Percentiles rank a stretch among this genome's conserved stretches.
phyloP scores from a whole-genome alignment of 495 filamentous ascomycete genomes.

The Tuber melanosporum region DNA sequence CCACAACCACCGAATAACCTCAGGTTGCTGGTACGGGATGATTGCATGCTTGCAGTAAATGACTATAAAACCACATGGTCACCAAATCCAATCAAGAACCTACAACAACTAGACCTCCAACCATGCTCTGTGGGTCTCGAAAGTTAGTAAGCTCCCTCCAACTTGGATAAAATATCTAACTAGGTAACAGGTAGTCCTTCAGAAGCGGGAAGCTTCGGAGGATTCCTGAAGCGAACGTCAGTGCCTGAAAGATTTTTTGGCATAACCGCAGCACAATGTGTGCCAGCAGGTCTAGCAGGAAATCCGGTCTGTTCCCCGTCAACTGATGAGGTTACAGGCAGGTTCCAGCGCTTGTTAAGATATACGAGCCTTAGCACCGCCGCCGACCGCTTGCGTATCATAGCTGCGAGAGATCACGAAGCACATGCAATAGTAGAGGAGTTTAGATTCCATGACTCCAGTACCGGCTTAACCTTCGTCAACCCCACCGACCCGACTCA shows the following conservation, averaged over 20 bases:
- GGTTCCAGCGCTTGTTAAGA: neutral
- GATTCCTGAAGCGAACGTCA: neutral
- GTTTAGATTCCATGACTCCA: neutral
- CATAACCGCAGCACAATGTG: neutral
- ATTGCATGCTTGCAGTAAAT: neutral
- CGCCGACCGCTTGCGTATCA: neutral
- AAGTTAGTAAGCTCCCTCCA: neutral
- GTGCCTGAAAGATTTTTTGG: neutral
- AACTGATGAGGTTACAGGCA: neutral
- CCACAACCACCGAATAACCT: neutral
- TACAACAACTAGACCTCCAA: neutral
- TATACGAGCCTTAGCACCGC: neutral
- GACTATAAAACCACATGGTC: neutral
- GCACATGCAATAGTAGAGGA: neutral
- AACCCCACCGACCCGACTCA: neutral
- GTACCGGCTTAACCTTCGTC: neutral
- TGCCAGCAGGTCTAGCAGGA: neutral
- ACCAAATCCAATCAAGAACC: neutral
- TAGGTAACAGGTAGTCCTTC: neutral
- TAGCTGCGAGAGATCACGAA: neutral
- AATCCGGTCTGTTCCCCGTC: neutral
- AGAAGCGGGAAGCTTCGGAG: neutral
- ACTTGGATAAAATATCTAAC: neutral
- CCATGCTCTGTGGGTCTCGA: neutral
- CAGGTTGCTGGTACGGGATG: neutral